phyloP scores from a whole-genome alignment of 495 filamentous ascomycete species.

The Podospora pseudocomata region DNA sequence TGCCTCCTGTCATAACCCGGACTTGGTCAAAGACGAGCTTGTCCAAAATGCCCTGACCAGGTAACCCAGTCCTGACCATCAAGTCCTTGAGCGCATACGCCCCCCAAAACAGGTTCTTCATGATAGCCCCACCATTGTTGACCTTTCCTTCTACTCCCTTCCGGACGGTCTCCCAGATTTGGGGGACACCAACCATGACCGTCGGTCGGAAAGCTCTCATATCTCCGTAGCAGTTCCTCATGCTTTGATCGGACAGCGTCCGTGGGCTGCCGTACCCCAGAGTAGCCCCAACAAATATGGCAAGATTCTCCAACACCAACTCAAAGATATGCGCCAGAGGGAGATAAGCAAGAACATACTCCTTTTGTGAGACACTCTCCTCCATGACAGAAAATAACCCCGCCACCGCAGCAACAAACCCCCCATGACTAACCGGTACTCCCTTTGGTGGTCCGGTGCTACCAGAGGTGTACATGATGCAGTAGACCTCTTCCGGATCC shows the following conservation, averaged over 20 bases:
- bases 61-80: constrained; percentile 61
- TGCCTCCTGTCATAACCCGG: constrained; percentile 66
- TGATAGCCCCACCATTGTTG: constrained; percentile 37
- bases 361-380: constrained; percentile 49
- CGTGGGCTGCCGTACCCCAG: constrained; percentile 85
- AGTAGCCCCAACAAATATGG: constrained; percentile 66
- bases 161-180: constrained; percentile 71
- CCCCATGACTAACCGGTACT: constrained; percentile 73
- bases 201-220: constrained; percentile 78
- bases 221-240: constrained; percentile 54
- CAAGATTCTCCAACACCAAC: constrained; percentile 71
- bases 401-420: constrained; percentile 63
- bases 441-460: constrained; percentile 90
- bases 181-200: constrained; percentile 80
- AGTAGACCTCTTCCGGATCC: constrained; percentile 63
- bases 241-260: constrained; percentile 66
- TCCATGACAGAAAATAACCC: constrained; percentile 41
- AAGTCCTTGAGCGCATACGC: constrained; percentile 49
- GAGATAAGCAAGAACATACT: constrained; percentile 74
- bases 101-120: constrained; percentile 41
- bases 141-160: constrained; percentile 72
- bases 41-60: constrained; percentile 69
- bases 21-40: constrained; percentile 76
- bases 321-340: constrained; percentile 90
- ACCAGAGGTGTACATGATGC: constrained; percentile 94